These are phyloP conservation scores for Colletotrichum tamarilloi DNA, from an alignment of 2,329 filamentous ascomycete species.

Conservation along the genomic window DNA sequence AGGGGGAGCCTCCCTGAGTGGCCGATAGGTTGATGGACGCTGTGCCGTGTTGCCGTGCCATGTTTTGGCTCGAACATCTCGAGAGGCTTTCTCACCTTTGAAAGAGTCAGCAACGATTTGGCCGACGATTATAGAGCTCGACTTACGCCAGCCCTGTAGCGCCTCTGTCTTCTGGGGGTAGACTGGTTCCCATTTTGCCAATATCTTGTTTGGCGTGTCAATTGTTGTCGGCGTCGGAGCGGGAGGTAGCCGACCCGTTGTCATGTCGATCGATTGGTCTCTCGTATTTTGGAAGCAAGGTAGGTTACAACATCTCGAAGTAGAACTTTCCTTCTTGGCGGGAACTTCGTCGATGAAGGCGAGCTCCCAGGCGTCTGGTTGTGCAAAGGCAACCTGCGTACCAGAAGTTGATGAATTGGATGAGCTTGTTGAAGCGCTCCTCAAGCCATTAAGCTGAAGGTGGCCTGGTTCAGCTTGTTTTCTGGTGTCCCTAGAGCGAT, in stretches of 20 bases:
- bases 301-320: constrained; percentile 16
- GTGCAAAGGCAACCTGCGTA: constrained; percentile 47
- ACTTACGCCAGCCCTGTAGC: constrained; percentile 16
- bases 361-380: constrained; percentile 45
- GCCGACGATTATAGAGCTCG: not conserved
- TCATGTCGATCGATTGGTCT: constrained; percentile 1
- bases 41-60: constrained; percentile 30
- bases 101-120: not conserved
- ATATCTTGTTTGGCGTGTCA: constrained; percentile 30
- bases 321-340: constrained; percentile 37
- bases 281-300: constrained; percentile 18
- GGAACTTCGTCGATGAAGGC: constrained; percentile 47
- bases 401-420: constrained; percentile 38
- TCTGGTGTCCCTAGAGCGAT: not conserved
- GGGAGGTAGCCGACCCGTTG: not conserved
- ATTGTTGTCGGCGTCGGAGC: constrained; percentile 12
- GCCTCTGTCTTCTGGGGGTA: constrained; percentile 18
- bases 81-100: not conserved
- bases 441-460: constrained; percentile 34
- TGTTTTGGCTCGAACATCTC: constrained; percentile 21
- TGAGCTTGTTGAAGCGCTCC: constrained; percentile 18
- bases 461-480: not conserved
- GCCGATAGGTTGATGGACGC: constrained; percentile 22
- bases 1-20: not conserved
- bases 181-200: constrained; percentile 24